A percentile compares a stretch with the other conserved stretches of the same genome.
phyloP scores from a whole-genome alignment of 129 eudicot genomes.

The Smallanthus sonchifolius region DNA sequence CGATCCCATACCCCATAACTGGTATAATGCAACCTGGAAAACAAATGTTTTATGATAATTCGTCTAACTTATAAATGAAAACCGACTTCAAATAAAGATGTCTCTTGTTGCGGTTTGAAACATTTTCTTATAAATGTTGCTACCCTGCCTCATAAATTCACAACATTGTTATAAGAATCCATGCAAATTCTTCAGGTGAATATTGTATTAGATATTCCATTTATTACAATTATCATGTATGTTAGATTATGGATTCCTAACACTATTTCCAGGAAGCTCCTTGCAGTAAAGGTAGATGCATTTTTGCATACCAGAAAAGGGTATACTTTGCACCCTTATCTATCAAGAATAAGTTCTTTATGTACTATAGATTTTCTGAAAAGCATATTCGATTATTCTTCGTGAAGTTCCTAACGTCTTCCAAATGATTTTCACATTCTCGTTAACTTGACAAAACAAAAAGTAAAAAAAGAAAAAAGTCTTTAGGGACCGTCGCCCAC shows the following conservation, averaged over 20 bases:
- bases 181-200: not conserved
- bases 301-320: slow-evolving; percentile 24
- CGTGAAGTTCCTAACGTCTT: not conserved
- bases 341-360: slow-evolving; percentile 35
- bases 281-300: slow-evolving; percentile 36
- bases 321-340: slow-evolving; percentile 22
- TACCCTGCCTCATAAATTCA: not conserved
- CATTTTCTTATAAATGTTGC: not conserved
- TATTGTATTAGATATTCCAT: not conserved
- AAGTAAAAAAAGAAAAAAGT: not conserved
- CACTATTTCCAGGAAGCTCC: slow-evolving; percentile 18
- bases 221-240: not conserved
- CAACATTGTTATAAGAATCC: not conserved
- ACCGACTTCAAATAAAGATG: not conserved
- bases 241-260: not conserved
- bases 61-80: not conserved
- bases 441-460: slow-evolving; percentile 7
- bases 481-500: slow-evolving; percentile 23
- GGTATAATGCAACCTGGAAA: slow-evolving; percentile 52
- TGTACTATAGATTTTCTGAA: slow-evolving; percentile 25
- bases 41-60: not conserved
- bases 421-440: slow-evolving; percentile 3
- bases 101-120: not conserved
- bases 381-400: slow-evolving; percentile 19
- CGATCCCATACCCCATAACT: slow-evolving; percentile 46